Percentiles rank a stretch among this genome's conserved stretches.
Conservation (phyloP, 129 eudicot genomes). For the Helianthus tuberosus region DNA sequence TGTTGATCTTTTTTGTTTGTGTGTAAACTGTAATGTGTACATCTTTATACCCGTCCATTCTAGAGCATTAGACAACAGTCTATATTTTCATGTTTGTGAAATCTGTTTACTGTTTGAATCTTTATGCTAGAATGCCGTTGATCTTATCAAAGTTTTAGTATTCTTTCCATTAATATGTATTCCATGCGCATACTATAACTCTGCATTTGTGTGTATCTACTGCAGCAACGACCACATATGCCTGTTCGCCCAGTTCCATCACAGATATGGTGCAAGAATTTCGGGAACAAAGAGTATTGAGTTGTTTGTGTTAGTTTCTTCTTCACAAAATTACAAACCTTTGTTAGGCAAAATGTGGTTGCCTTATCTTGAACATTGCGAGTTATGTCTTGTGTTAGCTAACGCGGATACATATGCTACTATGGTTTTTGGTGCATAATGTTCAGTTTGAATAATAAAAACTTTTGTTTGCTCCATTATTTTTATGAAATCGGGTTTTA, state of each 20-base stretch:
- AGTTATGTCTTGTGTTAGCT: slow-evolving; percentile 21
- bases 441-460: slow-evolving; percentile 32
- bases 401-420: slow-evolving; percentile 27
- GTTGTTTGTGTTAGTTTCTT: slow-evolving; percentile 32
- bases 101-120: no score
- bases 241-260: slow-evolving; percentile 88
- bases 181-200: neutral
- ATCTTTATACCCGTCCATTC: neutral
- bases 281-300: slow-evolving; percentile 73
- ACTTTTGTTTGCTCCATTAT: slow-evolving; percentile 22
- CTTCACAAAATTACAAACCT: slow-evolving; percentile 28
- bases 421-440: slow-evolving; percentile 30
- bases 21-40: neutral
- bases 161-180: neutral
- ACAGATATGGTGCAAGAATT: slow-evolving; percentile 91
- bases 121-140: neutral
- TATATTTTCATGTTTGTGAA: neutral
- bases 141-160: neutral
- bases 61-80: neutral
- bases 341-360: slow-evolving; percentile 24
- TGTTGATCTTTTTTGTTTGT: neutral
- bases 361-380: slow-evolving; percentile 29
- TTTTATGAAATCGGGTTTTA: neutral
- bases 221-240: slow-evolving; percentile 90
- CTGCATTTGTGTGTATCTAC: neutral